phyloP scores from a whole-genome alignment of 2,329 filamentous ascomycete genomes.

The Scolecobasidium constrictum region DNA sequence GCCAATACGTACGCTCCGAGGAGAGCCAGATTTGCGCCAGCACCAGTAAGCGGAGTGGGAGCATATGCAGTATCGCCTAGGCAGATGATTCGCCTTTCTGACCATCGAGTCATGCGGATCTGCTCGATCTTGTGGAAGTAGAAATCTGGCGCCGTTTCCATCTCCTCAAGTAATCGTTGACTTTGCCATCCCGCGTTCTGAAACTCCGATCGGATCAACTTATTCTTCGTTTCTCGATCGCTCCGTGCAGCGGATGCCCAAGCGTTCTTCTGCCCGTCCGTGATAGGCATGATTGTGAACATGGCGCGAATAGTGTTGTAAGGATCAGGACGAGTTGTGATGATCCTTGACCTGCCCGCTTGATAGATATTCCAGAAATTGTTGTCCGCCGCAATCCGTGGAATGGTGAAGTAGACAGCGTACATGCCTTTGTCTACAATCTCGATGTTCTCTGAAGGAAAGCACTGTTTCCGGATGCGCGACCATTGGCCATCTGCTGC shows the following conservation, averaged over 20 bases:
- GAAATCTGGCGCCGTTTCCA: conserved; percentile 9
- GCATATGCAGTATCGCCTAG: conserved; percentile 29
- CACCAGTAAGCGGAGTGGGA: conserved; percentile 21
- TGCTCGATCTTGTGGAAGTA: conserved; percentile 7
- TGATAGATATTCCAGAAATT: conserved; percentile 14
- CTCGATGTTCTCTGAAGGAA: conserved; percentile 17
- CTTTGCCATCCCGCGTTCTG: conserved; percentile 8
- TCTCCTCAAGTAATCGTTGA: conserved; percentile 8
- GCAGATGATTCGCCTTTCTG: conserved; percentile 4
- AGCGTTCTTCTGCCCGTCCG: conserved; percentile 16
- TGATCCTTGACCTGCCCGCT: conserved; percentile 12
- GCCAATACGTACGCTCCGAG: conserved; percentile 7
- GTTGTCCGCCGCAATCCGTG: conserved; percentile 16
- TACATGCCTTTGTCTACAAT: conserved; percentile 22
- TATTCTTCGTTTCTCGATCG: conserved; percentile 14
- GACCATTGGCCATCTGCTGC: conserved; percentile 16
- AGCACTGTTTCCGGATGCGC: conserved; percentile 13
- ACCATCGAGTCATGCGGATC: conserved; percentile 7
- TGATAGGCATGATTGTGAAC: conserved; percentile 14
- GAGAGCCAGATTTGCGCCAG: conserved; percentile 11
- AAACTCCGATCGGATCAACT: conserved; percentile 14
- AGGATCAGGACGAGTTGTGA: conserved; percentile 17
- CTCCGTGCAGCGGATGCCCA: conserved; percentile 20
- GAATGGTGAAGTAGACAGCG: conserved; percentile 31
- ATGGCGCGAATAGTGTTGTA: conserved; percentile 11